Conservation (phyloP, 371 early-diverging fungal species). For the Mortierella sp. region DNA sequence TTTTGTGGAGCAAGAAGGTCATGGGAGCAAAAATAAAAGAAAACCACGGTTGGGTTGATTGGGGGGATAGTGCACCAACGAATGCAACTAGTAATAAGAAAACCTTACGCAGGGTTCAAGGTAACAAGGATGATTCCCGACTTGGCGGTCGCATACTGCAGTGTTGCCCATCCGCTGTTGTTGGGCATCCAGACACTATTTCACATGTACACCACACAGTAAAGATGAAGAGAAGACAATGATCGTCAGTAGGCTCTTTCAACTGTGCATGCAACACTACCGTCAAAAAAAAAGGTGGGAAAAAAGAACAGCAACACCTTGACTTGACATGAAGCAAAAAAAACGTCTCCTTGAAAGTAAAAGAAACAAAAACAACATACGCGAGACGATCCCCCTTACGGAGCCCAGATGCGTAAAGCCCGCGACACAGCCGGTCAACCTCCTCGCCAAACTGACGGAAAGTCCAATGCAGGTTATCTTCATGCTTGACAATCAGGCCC, state of each 20-base stretch:
- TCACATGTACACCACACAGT: not conserved
- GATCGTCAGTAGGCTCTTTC: not conserved
- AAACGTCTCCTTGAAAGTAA: not conserved
- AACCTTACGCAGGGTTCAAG: conserved; percentile 61
- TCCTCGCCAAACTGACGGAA: conserved; percentile 56
- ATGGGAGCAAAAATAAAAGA: conserved; percentile 3
- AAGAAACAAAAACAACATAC: conserved; percentile 17
- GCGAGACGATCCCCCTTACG: conserved; percentile 62
- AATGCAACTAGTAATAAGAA: not conserved
- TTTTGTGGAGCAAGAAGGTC: conserved; percentile 2
- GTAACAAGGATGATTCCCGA: conserved; percentile 63
- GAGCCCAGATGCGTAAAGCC: conserved; percentile 56
- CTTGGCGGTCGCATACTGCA: conserved; percentile 65
- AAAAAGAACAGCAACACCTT: too few relatives aligned
- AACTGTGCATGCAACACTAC: too few relatives aligned
- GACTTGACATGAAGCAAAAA: not conserved
- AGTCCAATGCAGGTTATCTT: conserved; percentile 52
- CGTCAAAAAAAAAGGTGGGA: not conserved
- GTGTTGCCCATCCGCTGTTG: conserved; percentile 60
- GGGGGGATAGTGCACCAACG: not conserved
- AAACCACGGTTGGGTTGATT: not conserved
- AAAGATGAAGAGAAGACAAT: not conserved
- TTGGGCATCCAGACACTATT: conserved; percentile 62
- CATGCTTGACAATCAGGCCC: conserved; percentile 58
- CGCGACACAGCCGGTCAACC: conserved; percentile 57